Base-by-base conservation (phyloP, 345 rosid species). In the Theobroma cacao region DNA sequence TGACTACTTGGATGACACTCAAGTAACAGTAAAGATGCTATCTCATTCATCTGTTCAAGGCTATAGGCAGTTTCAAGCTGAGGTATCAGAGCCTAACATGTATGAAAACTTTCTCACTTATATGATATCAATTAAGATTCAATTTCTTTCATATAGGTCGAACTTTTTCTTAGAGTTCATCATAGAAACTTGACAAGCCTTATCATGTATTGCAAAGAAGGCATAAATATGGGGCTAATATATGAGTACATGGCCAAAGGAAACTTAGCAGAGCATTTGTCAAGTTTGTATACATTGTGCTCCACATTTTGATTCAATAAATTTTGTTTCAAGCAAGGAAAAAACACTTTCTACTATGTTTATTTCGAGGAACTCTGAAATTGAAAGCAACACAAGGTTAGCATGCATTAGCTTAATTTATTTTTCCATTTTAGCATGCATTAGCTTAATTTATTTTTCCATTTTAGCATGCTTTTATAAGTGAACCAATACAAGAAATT, bases 331-430 rank as follows among this genome's bases (percentile, higher is more conserved):
- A 59, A 81, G 52, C 1, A 26, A 72, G 33, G 61, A 47, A 0
- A 70, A 70, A n/a, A n/a, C n/a, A n/a, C n/a, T n/a, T 7, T 67
- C 74, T 2, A 2, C 72, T 17, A 71, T 74, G 24, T 62, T 88
- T 60, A 84, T 61, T 3, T 90, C 91, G 91, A 77, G 78, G 72
- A 40, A 86, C 91, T 7, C 77, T 88, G 61, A 69, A 50, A 88
- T 88, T 85, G 47, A 90, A 85, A 48, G 84, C 88, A 53, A 90
- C 91, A 41, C 86, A 85, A 88, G 93, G 91, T 87, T 14, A 71
- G 38, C 55, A 3, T 50, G 55, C 20, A 18, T 50, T 50, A 5
- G 0, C 24, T 20, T 7, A 45, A 52, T n/a, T 26, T 67, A 30
- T 58, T 24, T 20, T 59, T 59, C 53, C 52, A 36, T 15, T 12